phyloP scores from a whole-genome alignment of 306 rosid species.

The Notholithocarpus densiflorus region DNA sequence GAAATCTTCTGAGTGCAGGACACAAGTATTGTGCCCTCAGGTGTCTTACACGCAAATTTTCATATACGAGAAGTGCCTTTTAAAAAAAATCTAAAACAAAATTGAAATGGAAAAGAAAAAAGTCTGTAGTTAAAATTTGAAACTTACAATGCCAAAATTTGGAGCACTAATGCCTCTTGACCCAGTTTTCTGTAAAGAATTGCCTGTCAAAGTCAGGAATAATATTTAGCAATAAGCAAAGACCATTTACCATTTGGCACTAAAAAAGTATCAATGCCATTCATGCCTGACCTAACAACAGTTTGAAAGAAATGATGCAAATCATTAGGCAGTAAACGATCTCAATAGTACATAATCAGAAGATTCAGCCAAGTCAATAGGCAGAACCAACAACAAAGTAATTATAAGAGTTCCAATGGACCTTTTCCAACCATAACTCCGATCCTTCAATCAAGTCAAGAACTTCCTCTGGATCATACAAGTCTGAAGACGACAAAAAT shows the following conservation, averaged over 20 bases:
- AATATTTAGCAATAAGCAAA: neutral
- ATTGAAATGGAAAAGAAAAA: no score
- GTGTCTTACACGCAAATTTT: neutral
- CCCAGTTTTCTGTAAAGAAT: conserved; percentile 93
- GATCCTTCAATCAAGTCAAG: conserved; percentile 91
- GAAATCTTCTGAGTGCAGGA: neutral
- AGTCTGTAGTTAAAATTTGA: neutral
- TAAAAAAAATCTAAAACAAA: no score
- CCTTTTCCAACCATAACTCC: conserved; percentile 96
- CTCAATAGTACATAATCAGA: conserved; percentile 10
- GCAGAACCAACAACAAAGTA: conserved; percentile 17
- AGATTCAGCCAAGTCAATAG: conserved; percentile 9
- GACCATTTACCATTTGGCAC: neutral
- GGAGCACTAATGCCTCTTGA: conserved; percentile 93
- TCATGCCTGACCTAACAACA: neutral
- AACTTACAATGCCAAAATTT: conserved; percentile 93
- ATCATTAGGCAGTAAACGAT: neutral
- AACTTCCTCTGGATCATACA: conserved; percentile 95
- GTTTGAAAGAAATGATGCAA: neutral
- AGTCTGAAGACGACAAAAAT: conserved; percentile 84
- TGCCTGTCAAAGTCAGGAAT: conserved; percentile 56
- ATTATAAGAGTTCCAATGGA: conserved; percentile 23
- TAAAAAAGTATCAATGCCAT: neutral
- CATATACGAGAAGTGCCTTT: neutral
- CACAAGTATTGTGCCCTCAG: neutral